Base-by-base conservation (phyloP, 2,329 filamentous ascomycete species). In the Ascochyta koolunga region DNA sequence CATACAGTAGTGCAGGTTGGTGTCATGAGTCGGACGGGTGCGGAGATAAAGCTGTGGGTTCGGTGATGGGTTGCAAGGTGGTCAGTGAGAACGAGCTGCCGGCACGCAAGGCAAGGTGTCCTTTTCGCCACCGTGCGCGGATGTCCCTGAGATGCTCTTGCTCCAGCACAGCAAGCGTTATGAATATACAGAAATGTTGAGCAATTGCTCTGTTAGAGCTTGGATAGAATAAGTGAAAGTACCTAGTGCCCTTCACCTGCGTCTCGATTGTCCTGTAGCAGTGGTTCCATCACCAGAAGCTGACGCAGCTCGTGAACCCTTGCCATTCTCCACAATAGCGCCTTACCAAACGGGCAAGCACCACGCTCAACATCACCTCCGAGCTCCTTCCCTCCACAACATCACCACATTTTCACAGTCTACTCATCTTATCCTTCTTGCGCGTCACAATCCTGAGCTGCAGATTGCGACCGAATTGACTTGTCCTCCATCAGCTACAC, bases 361-460 rank as follows among this genome's bases (percentile, higher is more conserved):
- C 56, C 48, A 39, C 56, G 61, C 60, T 61, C 64, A 65, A 60
- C 59, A 63, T 62, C 61, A 64, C 56, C 58, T 59, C 40, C 56
- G 56, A 48, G 50, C 54, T 39, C 53, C 61, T 64, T 62, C 58
- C 58, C 60, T 62, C 56, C 58, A 60, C 55, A 58, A 57, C 61
- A 52, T 55, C 57, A 45, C 50, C 49, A 44, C 53, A 29, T 51
- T 44, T 57, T 44, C 36, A 46, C 54, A 54, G 39, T 42, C 58
- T 45, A 47, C 7, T 3, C 24, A 29, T 21, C 40, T 27, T 13
- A 15, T 29, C 15, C 35, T 41, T 32, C 24, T 45, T 46, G 38
- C 41, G 40, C 19, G 24, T 41, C 40, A 32, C 35, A 13, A 33
- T 21, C 37, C 35, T 41, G 38, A 15, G 15, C 46, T 45, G 36